Evolutionary conservation across 2,329 filamentous ascomycete genomes (phyloP), one percentile per base, ranked within the genome.

Genomic region (Passalora sequoiae): DNA sequence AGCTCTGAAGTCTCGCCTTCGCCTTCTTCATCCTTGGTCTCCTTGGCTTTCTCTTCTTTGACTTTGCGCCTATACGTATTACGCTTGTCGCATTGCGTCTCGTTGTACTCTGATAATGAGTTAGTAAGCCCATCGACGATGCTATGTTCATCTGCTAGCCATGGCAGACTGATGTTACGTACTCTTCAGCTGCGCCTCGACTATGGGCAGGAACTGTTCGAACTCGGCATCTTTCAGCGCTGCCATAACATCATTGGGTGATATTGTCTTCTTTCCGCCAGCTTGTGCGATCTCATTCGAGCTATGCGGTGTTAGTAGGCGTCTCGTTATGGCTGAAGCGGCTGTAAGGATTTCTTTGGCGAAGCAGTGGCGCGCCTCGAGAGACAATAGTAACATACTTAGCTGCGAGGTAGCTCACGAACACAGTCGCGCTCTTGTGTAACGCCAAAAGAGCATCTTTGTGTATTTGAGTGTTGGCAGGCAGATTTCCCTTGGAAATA

Each of bases 381-480:
- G n/a, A n/a, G n/a, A n/a, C n/a, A n/a, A n/a, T n/a, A n/a, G n/a
- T n/a, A 16, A 73, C 83, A 42, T 75, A 91, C 86, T 81, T 77
- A 49, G 79, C 76, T 32, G 84, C 82, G 22, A 92, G 71, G 63
- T 89, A 86, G 67, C 80, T 91, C 56, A 92, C 83, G 60, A 92
- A 92, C 0, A 92, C 81, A 1, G 84, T 89, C 6, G 86, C 83
- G 65, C 84, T 85, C 68, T 89, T 89, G 54, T 79, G 84, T 69
- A 92, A 76, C 7, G 86, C 86, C 39, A 87, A 68, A 42, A 89
- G 77, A 30, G 86, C 86, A 68, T 89, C 88, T 59, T 82, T 86
- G 63, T 91, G 85, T 37, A 91, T 86, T 66, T 88, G 84, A 4
- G 86, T 89, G 61, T 89, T 89, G 4, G 84, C 75, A 1, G 86